Base-by-base conservation (phyloP, 164 flowering plant genomes). In the Umbellularia californica region DNA sequence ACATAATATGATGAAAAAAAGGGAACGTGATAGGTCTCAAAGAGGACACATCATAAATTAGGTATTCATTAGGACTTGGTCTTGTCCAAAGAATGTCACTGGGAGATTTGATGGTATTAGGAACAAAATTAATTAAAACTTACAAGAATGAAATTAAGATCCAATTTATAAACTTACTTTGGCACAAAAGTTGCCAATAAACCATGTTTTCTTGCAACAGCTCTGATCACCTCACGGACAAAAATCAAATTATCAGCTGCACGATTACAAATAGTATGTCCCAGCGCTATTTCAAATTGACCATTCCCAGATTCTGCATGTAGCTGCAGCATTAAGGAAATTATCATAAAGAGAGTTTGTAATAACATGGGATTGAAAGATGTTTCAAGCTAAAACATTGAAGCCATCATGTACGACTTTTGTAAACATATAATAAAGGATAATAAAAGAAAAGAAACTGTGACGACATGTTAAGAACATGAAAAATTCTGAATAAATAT, bases 301-400 rank as follows among this genome's bases (percentile, higher is more conserved):
- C 99, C 98, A 70, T 88, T 87, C 66, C 99, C 98, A 76, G 95
- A 80, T 89, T 96, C 98, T 69, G 97, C 88, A 82, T 96, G 99
- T 13, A 94, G 23, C 98, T 94, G 83, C 64, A 78, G 69, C n/a
- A 76, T 63, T 11, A 62, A 51, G 70, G 33, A 72, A 25, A 22
- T 15, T 47, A 63, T 68, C 51, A 66, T 28, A 5, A 71, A 30
- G 33, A 22, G 15, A n/a, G 14, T 20, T 55, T 15, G 60, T 41
- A 55, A 55, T 15, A 55, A 15, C 60, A 55, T 3, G 7, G 60
- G n/a, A 17, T 17, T 15, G 19, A 15, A 55, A 55, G n/a, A 55
- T 55, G 17, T 15, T 55, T 15, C 60, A 55, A 15, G 60, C 60
- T 17, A 20, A 14, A 55, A 14, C 60, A 55, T 14, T 20, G n/a